Base-by-base conservation (phyloP, 129 eudicot species). In the Scalesia atractyloides region DNA sequence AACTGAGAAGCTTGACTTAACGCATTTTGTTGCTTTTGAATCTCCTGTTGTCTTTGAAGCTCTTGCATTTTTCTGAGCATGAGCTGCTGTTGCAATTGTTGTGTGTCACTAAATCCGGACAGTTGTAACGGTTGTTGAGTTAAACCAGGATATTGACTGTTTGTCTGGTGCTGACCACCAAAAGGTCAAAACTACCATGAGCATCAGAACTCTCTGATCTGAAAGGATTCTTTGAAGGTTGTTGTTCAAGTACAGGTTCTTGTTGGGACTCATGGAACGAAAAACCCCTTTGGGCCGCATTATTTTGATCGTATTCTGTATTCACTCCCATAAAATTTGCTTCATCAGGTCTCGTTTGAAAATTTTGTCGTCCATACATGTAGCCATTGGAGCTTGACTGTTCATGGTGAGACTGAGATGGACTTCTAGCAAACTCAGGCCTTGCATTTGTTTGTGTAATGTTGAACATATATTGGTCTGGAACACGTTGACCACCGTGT, bases 1-100 rank as follows among this genome's bases (percentile, higher is more conserved):
- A 81, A 79, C 41, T 76, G 22, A 11, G 92, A 53, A 61, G 73
- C 71, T 64, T 84, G 91, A 69, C 76, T 87, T 52, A 72, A 48
- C 6, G 82, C 49, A 64, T 76, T 80, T 22, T 82, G 96, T 66
- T 89, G 93, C 44, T 18, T 60, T 30, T 60, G 64, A 58, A 58
- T 58, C 64, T 58, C 64, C 37, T 58, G 64, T 58, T 58, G 64
- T 77, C 91, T 82, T 44, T 89, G 95, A 77, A 90, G 84, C 75
- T 94, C 98, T 83, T 94, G 96, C 96, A 90, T 87, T 69, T 88
- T 91, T 77, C 76, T 81, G 26, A 83, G 50, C 83, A 90, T 88
- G 8, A 86, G 80, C 72, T 90, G 97, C 47, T 90, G 98, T 52
- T 94, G 98, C 75, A 87, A 24, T 76, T 83, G 88, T 73, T 93